Base-by-base conservation (phyloP, 2,329 filamentous ascomycete genomes). In the Sporothrix globosa region DNA sequence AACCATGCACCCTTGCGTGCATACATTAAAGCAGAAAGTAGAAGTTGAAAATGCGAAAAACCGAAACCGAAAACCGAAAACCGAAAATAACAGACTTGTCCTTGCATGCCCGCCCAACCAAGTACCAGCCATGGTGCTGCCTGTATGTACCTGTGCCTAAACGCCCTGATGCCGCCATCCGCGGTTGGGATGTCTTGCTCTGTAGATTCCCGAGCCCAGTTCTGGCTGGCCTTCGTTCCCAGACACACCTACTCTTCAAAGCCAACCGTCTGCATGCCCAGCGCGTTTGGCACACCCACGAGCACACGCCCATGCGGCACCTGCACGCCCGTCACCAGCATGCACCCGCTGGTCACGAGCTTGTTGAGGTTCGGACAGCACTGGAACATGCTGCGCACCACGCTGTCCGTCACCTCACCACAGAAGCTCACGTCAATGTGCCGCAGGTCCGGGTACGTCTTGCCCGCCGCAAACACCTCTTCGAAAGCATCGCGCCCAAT, bases 391-490 rank as follows among this genome's bases (percentile, higher is more conserved):
- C 81, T 83, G 0, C 87, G 87, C 3, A 92, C 81, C 0, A 91
- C 81, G 68, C 87, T 85, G 74, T 91, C 90, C 21, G 88, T 89
- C 5, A 92, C 86, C 41, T 87, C 82, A 70, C 89, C 87, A 74
- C 89, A 91, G 78, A 97, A 96, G 68, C 90, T 92, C 56, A 96
- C 82, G 77, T 97, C 93, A 56, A 97, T 82, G 70, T 91, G 86
- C 72, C 83, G 82, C 46, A 98, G 83, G 13, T 88, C 83, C 0
- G 90, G 88, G 74, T 96, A 97, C 1, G 69, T 73, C 58, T 85
- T 86, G 30, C 83, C 84, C 10, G 81, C 79, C 6, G 82, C 81
- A 76, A 98, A 97, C 0, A 91, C 90, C 11, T 90, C 85, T 73
- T 92, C 88, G 71, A 97, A 93, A 0, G 92, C 88, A 19, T 86